Evolutionary conservation across 192 early-diverging fungal genomes (phyloP), one percentile per base, ranked within the genome.

Genomic region (Endogone sp.): DNA sequence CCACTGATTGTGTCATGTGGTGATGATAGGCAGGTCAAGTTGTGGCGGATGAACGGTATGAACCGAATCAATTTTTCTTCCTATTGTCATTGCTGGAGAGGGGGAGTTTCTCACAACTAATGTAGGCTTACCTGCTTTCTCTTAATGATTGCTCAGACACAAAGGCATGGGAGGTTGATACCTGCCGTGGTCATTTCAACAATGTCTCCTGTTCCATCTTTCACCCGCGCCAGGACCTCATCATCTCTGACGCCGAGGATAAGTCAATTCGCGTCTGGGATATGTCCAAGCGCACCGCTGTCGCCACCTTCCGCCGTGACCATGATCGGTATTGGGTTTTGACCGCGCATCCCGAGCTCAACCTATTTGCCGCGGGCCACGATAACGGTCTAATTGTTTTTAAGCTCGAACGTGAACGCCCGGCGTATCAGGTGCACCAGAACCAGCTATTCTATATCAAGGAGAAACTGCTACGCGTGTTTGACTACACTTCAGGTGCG

Each of bases 141-240:
- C 29, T 21, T 82, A 9, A 24, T 23, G 30, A 26, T 56, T 55
- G 24, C 44, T 29, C 75, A 94, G 95, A 99, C 70, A 92, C 93
- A 44, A 90, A 93, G 76, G 98, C 98, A 21, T 99, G 98, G 98
- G 98, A 99, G 76, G 92, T 99, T n/a, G 96, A 99, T 74, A 97
- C 95, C 24, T 98, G 94, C 84, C 90, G 98, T 28, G 98, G 96
- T 9, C 98, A 99, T 79, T 98, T 94, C 82, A 98, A 96, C 87
- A 98, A 98, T 66, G 94, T 99, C 28, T 94, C 92, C 26, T 87
- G 87, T 59, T 92, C 92, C 2, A 75, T 99, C 56, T 99, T 99
- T 87, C 96, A 99, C 73, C 94, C 95, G 21, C 92, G 95, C 62
- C 93, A 93, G 68, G 98, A 99, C 62, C 82, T 99, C 49, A 95